Evolutionary conservation across 2,329 filamentous ascomycete species (phyloP).

Genomic region (Aspergillus novofumigatus): DNA sequence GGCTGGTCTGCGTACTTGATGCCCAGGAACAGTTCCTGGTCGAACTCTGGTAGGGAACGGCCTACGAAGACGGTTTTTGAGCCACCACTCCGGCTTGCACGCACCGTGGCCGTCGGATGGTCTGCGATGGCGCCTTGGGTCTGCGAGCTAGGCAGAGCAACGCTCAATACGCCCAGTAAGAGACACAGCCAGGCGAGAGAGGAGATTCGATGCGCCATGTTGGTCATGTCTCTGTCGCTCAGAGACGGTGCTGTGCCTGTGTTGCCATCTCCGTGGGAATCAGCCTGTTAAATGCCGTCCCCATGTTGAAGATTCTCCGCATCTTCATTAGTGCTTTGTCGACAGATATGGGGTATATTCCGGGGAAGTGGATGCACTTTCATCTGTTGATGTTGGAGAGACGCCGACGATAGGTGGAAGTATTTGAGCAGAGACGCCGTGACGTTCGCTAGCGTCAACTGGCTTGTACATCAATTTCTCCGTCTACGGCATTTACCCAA

Average conservation of each 20-base stretch:
- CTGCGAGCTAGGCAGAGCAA: neutral
- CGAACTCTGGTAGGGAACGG: conserved; percentile 21
- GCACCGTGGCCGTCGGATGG: neutral
- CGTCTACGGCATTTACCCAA: neutral
- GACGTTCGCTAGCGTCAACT: neutral
- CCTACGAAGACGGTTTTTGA: conserved; percentile 22
- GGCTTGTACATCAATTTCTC: conserved; percentile 4
- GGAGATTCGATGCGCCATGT: conserved; percentile 1
- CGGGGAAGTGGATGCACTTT: neutral
- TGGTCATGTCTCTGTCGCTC: neutral
- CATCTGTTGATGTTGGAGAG: neutral
- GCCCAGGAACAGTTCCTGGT: conserved; percentile 27
- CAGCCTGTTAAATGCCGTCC: neutral
- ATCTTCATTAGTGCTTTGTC: neutral
- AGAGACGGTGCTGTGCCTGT: too few relatives aligned
- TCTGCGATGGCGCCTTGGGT: neutral
- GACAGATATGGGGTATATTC: neutral
- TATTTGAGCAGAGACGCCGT: conserved; percentile 6
- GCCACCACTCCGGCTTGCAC: conserved; percentile 1
- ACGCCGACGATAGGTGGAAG: conserved; percentile 15
- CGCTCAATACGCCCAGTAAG: neutral
- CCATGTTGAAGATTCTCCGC: neutral
- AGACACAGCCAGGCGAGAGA: conserved; percentile 2
- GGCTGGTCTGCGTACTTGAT: conserved; percentile 29
- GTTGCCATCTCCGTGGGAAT: neutral